Conservation (phyloP, 2,329 filamentous ascomycete genomes). For the Chalaropsis ovoidea region DNA sequence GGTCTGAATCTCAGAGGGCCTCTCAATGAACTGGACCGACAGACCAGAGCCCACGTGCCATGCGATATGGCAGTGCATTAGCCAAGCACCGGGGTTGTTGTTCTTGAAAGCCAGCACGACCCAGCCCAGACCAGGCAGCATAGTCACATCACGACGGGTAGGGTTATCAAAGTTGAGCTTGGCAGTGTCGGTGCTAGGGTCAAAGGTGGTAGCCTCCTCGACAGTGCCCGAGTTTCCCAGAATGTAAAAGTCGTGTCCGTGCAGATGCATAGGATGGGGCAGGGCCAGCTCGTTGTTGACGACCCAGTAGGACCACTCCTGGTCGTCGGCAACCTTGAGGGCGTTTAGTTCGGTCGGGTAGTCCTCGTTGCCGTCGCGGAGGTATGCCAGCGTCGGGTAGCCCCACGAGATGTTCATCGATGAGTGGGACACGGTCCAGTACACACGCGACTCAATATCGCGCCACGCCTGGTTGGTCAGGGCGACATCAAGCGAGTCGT, state of each 20-base stretch:
- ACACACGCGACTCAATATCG: constrained; percentile 27
- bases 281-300: constrained; percentile 30
- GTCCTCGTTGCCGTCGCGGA: constrained; percentile 26
- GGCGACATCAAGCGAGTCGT: constrained; percentile 29
- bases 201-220: constrained; percentile 27
- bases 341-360: constrained; percentile 27
- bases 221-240: constrained; percentile 30
- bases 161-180: constrained; percentile 41
- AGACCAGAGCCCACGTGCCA: constrained; percentile 49
- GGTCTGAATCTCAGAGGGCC: constrained; percentile 22
- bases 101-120: constrained; percentile 42
- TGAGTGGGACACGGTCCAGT: constrained; percentile 33
- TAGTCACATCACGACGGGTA: constrained; percentile 43
- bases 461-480: constrained; percentile 26
- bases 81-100: constrained; percentile 44
- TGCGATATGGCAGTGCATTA: constrained; percentile 46
- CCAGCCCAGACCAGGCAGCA: constrained; percentile 38
- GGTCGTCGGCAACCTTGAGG: constrained; percentile 26
- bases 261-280: constrained; percentile 42
- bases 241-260: constrained; percentile 42
- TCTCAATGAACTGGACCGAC: constrained; percentile 40
- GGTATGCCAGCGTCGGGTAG: constrained; percentile 33
- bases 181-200: constrained; percentile 30
- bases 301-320: constrained; percentile 32
- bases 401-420: constrained; percentile 36